These are phyloP conservation scores for Botrytis pseudocinerea DNA, from an alignment of 2,329 filamentous ascomycete genomes.

Conservation along the genomic window DNA sequence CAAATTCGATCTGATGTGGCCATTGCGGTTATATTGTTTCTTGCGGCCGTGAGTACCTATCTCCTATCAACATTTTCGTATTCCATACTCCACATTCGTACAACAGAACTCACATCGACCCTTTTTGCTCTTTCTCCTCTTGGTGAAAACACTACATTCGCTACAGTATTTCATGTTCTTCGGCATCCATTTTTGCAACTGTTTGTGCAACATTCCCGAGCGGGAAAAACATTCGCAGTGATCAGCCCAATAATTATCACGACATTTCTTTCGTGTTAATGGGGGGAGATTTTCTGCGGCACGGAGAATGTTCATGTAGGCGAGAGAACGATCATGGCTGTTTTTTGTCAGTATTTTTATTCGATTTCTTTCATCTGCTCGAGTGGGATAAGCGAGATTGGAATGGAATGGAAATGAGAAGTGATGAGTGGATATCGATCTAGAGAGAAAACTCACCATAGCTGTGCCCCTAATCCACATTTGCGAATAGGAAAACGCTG, in stretches of 20 bases:
- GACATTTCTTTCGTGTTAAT: background rate
- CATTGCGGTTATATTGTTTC: conserved; percentile 18
- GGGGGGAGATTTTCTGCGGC: background rate
- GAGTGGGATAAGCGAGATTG: background rate
- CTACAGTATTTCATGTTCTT: conserved; percentile 33
- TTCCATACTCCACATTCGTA: too few species aligned
- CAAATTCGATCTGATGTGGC: conserved; percentile 18
- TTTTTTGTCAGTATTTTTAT: background rate
- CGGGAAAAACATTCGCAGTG: conserved; percentile 15
- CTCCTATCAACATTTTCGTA: background rate
- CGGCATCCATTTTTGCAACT: conserved; percentile 35
- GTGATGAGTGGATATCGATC: background rate
- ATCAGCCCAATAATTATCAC: too few species aligned
- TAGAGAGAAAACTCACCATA: background rate
- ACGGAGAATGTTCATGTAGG: background rate
- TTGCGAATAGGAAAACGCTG: background rate
- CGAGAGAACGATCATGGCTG: background rate
- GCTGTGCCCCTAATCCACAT: background rate
- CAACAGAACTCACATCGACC: conserved; percentile 28
- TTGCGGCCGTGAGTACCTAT: conserved; percentile 34
- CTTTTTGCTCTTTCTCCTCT: conserved; percentile 31
- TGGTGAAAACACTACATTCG: conserved; percentile 33
- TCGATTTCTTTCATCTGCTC: background rate
- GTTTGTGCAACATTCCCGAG: conserved; percentile 22
- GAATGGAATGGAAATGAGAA: background rate